Percentiles rank a stretch among this genome's conserved stretches.
phyloP scores from a whole-genome alignment of 2,329 filamentous ascomycete species.

The Alternaria solani region DNA sequence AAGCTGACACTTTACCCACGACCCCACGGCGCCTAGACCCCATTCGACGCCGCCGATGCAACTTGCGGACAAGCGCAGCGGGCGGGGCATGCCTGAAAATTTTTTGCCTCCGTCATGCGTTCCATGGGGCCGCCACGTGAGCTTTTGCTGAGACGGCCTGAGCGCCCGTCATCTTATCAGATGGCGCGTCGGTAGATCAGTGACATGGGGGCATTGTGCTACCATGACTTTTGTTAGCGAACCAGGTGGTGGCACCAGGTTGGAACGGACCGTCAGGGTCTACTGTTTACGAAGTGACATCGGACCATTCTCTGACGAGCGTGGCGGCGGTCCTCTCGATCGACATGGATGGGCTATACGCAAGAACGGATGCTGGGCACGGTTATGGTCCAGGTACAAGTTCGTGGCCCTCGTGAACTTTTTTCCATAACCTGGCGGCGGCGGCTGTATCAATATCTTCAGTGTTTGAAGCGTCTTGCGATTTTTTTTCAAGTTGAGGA shows the following conservation, averaged over 20 bases:
- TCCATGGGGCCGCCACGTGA: conserved; percentile 30
- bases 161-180: conserved; percentile 40
- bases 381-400: conserved; percentile 29
- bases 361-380: conserved; percentile 25
- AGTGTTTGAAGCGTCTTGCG: neutral
- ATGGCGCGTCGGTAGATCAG: conserved; percentile 35
- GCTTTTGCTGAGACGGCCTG: conserved; percentile 19
- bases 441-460: conserved; percentile 4
- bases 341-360: conserved; percentile 29
- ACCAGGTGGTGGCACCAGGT: conserved; percentile 26
- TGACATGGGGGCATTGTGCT: conserved; percentile 14
- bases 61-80: conserved; percentile 33
- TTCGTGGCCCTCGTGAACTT: conserved; percentile 29
- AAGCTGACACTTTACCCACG: conserved; percentile 23
- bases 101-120: conserved; percentile 42
- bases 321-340: conserved; percentile 24
- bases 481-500: conserved; percentile 7
- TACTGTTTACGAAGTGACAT: conserved; percentile 27
- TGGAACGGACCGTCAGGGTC: conserved; percentile 31
- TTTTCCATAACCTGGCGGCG: conserved; percentile 18
- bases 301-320: conserved; percentile 42
- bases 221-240: conserved; percentile 18
- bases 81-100: conserved; percentile 40
- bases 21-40: conserved; percentile 29
- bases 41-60: conserved; percentile 12